Evolutionary conservation across 1,139 yeast species (phyloP).

Genomic region (Scheffersomyces stambukii): DNA sequence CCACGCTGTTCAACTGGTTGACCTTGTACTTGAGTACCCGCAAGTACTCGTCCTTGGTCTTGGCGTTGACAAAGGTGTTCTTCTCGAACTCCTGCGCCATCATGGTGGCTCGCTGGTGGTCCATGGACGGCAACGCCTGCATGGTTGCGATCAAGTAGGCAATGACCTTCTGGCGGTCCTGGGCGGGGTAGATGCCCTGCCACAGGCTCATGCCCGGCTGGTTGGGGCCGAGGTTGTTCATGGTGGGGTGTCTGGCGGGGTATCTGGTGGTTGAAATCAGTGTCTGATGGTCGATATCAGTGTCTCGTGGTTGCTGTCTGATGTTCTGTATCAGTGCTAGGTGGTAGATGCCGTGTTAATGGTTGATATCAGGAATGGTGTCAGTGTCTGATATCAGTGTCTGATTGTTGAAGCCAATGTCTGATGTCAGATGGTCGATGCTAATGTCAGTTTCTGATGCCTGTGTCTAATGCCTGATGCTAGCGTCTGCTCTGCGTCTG

Average conservation of each 20-base stretch:
- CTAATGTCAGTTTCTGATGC: too few relatives aligned
- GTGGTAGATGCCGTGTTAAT: too few relatives aligned
- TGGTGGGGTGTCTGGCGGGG: background rate
- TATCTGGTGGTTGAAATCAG: background rate
- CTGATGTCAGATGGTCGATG: too few relatives aligned
- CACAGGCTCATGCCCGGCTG: conserved; percentile 25
- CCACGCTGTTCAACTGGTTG: conserved; percentile 26
- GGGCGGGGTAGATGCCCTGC: conserved; percentile 37
- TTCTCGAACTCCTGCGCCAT: conserved; percentile 47
- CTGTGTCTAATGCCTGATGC: too few relatives aligned
- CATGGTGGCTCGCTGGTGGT: conserved; percentile 34
- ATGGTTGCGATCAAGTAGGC: conserved; percentile 36
- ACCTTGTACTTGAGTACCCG: conserved; percentile 37
- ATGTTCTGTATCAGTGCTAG: too few relatives aligned
- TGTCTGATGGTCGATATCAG: background rate
- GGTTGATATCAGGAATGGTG: too few relatives aligned
- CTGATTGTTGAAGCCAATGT: too few relatives aligned
- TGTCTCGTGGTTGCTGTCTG: background rate
- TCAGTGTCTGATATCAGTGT: too few relatives aligned
- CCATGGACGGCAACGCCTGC: conserved; percentile 34
- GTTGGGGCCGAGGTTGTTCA: background rate
- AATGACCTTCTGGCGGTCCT: conserved; percentile 42
- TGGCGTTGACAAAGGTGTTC: conserved; percentile 36
- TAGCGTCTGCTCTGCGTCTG: too few relatives aligned
- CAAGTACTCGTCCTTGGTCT: conserved; percentile 38